phyloP scores from a whole-genome alignment of 2,329 filamentous ascomycete species.

The Cladosporium sphaerospermum region DNA sequence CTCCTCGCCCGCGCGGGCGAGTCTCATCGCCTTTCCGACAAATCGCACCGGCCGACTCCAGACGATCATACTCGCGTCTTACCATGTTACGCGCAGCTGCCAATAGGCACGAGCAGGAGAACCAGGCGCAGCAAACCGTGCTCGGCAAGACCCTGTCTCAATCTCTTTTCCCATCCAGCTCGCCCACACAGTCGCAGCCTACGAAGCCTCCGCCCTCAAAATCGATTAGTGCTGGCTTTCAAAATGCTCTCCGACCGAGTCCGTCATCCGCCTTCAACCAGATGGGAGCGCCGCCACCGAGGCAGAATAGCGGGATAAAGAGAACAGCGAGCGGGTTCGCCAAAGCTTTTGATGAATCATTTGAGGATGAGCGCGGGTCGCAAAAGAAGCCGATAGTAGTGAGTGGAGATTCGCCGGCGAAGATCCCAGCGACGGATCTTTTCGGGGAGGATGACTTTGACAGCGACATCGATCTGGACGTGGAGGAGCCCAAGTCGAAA shows the following conservation, averaged over 20 bases:
- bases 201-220: constrained; percentile 37
- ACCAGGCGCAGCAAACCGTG: constrained; percentile 21
- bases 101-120: constrained; percentile 33
- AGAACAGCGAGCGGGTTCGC: constrained; percentile 41
- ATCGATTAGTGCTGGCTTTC: constrained; percentile 9
- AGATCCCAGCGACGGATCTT: constrained; percentile 20
- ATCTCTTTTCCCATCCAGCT: constrained; percentile 44
- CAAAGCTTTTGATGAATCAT: constrained; percentile 37
- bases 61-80: neutral
- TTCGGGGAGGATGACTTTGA: constrained; percentile 75
- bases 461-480: constrained; percentile 71
- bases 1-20: constrained; percentile 6
- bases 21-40: constrained; percentile 1
- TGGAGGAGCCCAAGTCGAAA: constrained; percentile 53
- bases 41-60: neutral
- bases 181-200: constrained; percentile 48
- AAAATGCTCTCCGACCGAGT: constrained; percentile 29
- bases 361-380: constrained; percentile 29
- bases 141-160: constrained; percentile 33
- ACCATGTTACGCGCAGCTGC: constrained; percentile 8
- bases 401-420: constrained; percentile 35
- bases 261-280: constrained; percentile 29
- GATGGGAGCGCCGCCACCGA: constrained; percentile 10
- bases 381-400: constrained; percentile 28
- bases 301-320: constrained; percentile 33